phyloP scores from a whole-genome alignment of 2,329 filamentous ascomycete genomes.

The Colletotrichum simmondsii region DNA sequence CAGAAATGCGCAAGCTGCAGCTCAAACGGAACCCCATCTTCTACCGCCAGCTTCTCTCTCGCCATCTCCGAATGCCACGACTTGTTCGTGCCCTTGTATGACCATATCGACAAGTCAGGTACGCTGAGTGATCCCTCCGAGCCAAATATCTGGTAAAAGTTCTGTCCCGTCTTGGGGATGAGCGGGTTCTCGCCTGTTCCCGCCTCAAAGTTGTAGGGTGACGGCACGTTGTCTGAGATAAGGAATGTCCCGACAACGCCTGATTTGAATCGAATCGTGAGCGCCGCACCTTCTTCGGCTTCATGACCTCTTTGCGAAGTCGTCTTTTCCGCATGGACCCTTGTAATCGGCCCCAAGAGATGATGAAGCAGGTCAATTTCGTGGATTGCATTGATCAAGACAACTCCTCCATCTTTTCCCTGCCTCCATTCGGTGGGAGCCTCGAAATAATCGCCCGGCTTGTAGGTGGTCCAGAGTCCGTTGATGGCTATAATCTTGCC shows the following conservation, averaged over 20 bases:
- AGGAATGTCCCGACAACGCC: slow-evolving; percentile 68
- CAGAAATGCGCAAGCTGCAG: slow-evolving; percentile 63
- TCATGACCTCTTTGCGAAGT: slow-evolving; percentile 54
- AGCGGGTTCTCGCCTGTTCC: slow-evolving; percentile 69
- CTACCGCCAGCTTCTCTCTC: slow-evolving; percentile 40
- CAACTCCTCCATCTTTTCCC: slow-evolving; percentile 52
- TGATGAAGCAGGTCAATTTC: slow-evolving; percentile 69
- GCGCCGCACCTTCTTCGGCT: slow-evolving; percentile 66
- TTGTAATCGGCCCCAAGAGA: slow-evolving; percentile 62
- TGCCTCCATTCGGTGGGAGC: slow-evolving; percentile 53
- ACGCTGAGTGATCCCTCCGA: slow-evolving; percentile 62
- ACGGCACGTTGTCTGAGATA: slow-evolving; percentile 61
- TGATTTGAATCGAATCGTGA: slow-evolving; percentile 62
- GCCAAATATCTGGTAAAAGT: slow-evolving; percentile 67
- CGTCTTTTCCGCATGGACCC: slow-evolving; percentile 61
- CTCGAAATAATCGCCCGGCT: slow-evolving; percentile 63
- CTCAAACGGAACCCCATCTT: slow-evolving; percentile 56
- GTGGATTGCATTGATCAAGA: slow-evolving; percentile 70
- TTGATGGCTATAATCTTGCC: slow-evolving; percentile 63
- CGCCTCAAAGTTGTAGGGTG: slow-evolving; percentile 65
- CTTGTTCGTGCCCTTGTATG: slow-evolving; percentile 51
- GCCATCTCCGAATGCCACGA: slow-evolving; percentile 53
- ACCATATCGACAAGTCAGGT: slow-evolving; percentile 62
- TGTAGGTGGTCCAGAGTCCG: slow-evolving; percentile 64
- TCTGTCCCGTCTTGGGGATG: slow-evolving; percentile 54